Evolutionary conservation across 225 moss, liverwort and hornwort species (phyloP).

Genomic region (Takakia lepidozioides): DNA sequence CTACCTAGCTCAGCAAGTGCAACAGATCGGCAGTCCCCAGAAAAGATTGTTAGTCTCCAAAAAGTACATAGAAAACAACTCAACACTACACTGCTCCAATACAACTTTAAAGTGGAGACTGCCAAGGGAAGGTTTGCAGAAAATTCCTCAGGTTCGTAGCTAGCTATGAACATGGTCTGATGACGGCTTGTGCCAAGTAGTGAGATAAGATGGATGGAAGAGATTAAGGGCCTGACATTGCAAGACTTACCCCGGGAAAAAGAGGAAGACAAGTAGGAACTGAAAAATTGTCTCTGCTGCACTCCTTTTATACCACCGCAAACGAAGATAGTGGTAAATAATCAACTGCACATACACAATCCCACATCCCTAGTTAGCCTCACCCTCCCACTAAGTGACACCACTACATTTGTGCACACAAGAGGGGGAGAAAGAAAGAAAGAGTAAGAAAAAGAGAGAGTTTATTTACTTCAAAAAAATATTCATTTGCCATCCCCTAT

Average conservation of each 20-base stretch:
- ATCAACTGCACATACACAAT: conserved; percentile 21
- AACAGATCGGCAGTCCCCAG: too few species aligned
- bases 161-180: too few species aligned
- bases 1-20: too few species aligned
- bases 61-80: too few species aligned
- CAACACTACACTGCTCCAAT: too few species aligned
- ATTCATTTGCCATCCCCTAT: neutral
- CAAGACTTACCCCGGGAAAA: conserved; percentile 70
- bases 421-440: too few species aligned
- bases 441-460: neutral
- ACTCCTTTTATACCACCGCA: conserved; percentile 85
- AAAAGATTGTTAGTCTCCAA: neutral
- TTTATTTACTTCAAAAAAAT: too few species aligned
- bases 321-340: conserved; percentile 62
- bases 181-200: too few species aligned
- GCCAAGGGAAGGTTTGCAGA: too few species aligned
- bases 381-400: neutral
- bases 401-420: too few species aligned
- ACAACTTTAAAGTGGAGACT: too few species aligned
- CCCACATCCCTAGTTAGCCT: neutral
- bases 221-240: neutral
- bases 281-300: conserved; percentile 68
- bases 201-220: neutral
- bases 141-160: too few species aligned
- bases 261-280: conserved; percentile 83